phyloP scores from a whole-genome alignment of 352 stramenopile genomes.

The Phytopythium ostracodes region DNA sequence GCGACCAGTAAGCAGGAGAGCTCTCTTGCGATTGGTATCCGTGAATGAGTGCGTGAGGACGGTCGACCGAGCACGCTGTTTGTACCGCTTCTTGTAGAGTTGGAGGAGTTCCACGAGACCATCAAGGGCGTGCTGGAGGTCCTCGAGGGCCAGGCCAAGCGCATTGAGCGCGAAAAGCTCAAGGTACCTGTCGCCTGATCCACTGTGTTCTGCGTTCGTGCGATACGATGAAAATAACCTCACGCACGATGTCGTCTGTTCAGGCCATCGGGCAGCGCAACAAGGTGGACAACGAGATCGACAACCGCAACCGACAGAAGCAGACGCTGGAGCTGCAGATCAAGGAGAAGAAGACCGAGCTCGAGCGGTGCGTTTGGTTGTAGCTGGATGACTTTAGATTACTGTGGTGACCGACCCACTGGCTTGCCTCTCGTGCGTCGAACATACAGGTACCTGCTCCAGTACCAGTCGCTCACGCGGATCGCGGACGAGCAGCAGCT shows the following conservation, averaged over 20 bases:
- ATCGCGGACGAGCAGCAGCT: conserved; percentile 78
- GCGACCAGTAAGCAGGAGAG: conserved; percentile 39
- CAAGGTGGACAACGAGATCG: conserved; percentile 73
- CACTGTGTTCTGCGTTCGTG: no score
- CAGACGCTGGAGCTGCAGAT: conserved; percentile 74
- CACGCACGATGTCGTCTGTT: background rate
- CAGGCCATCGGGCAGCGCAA: conserved; percentile 80
- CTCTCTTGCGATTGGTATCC: background rate
- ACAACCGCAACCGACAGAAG: conserved; percentile 81
- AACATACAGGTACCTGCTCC: conserved; percentile 65
- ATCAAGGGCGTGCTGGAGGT: conserved; percentile 77
- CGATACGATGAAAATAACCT: no score
- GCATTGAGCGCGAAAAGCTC: conserved; percentile 79
- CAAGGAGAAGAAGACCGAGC: conserved; percentile 79
- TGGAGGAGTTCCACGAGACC: conserved; percentile 82
- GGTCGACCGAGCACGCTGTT: background rate
- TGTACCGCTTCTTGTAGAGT: conserved; percentile 32
- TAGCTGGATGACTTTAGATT: no score
- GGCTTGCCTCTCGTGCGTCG: conserved; percentile 1
- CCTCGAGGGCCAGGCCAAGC: conserved; percentile 71
- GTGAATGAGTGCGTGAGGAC: background rate
- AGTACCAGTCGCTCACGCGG: conserved; percentile 72
- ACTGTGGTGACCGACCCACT: no score
- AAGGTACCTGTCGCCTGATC: no score
- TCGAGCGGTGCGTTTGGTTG: conserved; percentile 46